Base-by-base conservation (phyloP, 208 protist genomes). In the Sergeia podlipaevii region DNA sequence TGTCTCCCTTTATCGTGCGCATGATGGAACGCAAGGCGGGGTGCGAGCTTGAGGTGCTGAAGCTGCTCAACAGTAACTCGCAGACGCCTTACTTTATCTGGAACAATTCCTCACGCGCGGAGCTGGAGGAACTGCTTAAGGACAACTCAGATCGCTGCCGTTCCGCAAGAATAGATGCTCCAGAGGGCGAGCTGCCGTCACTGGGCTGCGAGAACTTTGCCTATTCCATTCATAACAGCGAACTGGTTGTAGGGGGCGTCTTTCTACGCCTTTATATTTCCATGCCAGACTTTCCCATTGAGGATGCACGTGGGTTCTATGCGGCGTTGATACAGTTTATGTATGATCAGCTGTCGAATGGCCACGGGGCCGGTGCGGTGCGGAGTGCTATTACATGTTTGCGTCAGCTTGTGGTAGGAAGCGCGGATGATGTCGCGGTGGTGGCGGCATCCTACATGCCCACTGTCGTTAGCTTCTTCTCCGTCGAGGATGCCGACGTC, bases 251-350 rank as follows among this genome's bases (percentile, higher is more conserved):
- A 3, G 91, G 86, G 21, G 82, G 79, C 21, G 75, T 97, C 2
- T 96, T 95, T 58, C 43, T 97, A 18, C 81, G 90, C n/a, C 45
- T 96, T 10, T 97, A 93, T 52, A 77, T 95, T 39, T 63, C 73
- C 21, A 84, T 96, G 64, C 85, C 93, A 17, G 71, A 30, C 39
- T 93, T 83, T 49, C 21, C 65, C 0, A 77, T 97, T 33, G 70
- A 83, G 37, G 71, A 94, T 24, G 85, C 89, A 7, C 59, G n/a
- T 11, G 74, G 36, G 0, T 89, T 97, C 33, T 80, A 74, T 39
- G 37, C 27, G 17, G 65, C 72, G 5, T 52, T 91, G 51, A 63
- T 92, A 39, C 23, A 59, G 32, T 85, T 70, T 41, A 33, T 89
- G 7, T 20, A 74, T 15, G 47, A 71, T 33, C 54, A 76, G 23